These are phyloP conservation scores for Apiosordaria backusii DNA, from an alignment of 495 filamentous ascomycete species.

Conservation along the genomic window DNA sequence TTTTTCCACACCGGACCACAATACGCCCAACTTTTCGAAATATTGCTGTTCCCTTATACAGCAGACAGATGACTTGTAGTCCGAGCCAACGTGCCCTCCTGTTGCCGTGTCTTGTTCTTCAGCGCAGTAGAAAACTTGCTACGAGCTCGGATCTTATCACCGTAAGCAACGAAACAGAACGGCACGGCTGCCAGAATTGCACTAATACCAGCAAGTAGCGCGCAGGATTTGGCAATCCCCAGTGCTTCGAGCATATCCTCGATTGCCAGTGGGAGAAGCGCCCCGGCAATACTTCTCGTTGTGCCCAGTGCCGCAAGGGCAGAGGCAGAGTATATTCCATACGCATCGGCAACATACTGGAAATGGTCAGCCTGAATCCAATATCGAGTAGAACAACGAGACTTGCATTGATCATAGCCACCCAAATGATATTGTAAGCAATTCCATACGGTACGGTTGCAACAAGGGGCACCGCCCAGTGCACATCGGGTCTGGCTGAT, in stretches of 20 bases:
- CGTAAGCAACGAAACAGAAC: slow-evolving; percentile 29
- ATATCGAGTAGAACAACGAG: not conserved
- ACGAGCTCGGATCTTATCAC: slow-evolving; percentile 20
- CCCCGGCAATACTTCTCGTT: slow-evolving; percentile 55
- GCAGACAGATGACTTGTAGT: slow-evolving; percentile 21
- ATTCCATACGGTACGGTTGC: slow-evolving; percentile 61
- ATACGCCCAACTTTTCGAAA: not conserved
- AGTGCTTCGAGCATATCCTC: slow-evolving; percentile 27
- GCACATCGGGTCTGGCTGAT: slow-evolving; percentile 52
- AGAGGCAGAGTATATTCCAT: slow-evolving; percentile 62
- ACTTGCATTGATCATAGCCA: slow-evolving; percentile 54
- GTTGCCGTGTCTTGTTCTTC: not conserved
- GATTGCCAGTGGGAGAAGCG: slow-evolving; percentile 44
- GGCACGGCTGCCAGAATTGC: slow-evolving; percentile 26
- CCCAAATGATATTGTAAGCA: slow-evolving; percentile 63
- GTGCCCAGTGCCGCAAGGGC: slow-evolving; percentile 60
- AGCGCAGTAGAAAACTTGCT: slow-evolving; percentile 23
- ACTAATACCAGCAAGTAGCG: slow-evolving; percentile 27
- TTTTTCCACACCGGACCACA: not conserved
- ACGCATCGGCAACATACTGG: slow-evolving; percentile 65
- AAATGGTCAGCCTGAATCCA: not conserved
- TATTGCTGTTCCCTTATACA: slow-evolving; percentile 1
- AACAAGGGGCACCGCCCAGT: slow-evolving; percentile 59
- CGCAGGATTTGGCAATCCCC: slow-evolving; percentile 29
- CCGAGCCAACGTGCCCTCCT: slow-evolving; percentile 4